Base-by-base conservation (phyloP, 108 stramenopile species). In the Fragilariopsis cylindrus region DNA sequence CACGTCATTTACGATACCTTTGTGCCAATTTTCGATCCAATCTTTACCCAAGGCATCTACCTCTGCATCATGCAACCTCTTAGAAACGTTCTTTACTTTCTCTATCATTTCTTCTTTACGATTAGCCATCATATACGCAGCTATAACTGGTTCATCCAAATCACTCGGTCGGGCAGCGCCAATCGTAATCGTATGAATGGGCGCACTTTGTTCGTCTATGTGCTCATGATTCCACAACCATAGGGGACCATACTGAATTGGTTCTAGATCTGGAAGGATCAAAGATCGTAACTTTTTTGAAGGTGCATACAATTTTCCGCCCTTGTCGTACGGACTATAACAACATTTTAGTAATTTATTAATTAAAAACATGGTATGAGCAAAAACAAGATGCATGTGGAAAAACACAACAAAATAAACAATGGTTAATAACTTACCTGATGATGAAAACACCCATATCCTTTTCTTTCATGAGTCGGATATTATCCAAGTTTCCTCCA, bases 251-350 rank as follows among this genome's bases (percentile, higher is more conserved):
- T 81, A 91, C 7, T 78, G 73, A 70, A 94, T 89, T 0, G 93
- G 93, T 66, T 94, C 93, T 63, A 90, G 56, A 45, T 94, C 89
- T 9, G 93, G 93, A 57, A 94, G 56, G 30, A 78, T 88, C 57
- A 94, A 75, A 3, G 84, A 76, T n/a, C 93, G 86, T 16, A 84
- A 47, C 43, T 83, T 85, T 43, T 87, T 75, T 3, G 88, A 87
- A 47, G 93, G 93, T 6, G 77, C 81, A 65, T 91, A 94, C 19
- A 94, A 40, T 16, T 77, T 69, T 3, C 94, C 94, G 39, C 95
- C 97, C 74, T 98, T 98, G 82, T 98, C 97, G 65, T 80, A 90
- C 16, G 96, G 87, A 43, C 84, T 84, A 60, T 96, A 96, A 2
- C 30, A 30, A 30, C 30, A 30, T 30, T 30, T 2, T 30, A 30